A percentile compares a stretch with the other conserved stretches of the same genome.
These are phyloP conservation scores for Candida pseudofarinosa DNA, from an alignment of 805 yeast genomes.

Conservation along the genomic window DNA sequence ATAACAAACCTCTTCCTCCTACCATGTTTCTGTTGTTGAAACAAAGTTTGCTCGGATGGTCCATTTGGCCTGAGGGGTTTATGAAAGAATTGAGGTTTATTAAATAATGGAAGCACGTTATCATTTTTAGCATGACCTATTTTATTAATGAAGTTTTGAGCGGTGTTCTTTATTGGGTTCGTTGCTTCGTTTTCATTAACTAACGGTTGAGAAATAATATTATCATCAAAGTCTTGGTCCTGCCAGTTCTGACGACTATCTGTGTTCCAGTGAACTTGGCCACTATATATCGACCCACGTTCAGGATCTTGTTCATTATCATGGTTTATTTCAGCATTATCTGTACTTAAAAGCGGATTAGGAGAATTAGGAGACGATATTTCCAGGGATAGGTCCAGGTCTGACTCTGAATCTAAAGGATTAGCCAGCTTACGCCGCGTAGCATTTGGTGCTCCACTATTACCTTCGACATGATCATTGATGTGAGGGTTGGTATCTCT, in stretches of 20 bases:
- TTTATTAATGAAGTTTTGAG: neutral
- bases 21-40: constrained; percentile 8
- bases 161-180: neutral
- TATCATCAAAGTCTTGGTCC: neutral
- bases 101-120: constrained; percentile 15
- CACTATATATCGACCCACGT: neutral
- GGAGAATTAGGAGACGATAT: constrained; percentile 15
- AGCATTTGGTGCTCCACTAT: constrained; percentile 6
- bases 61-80: constrained; percentile 4
- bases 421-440: constrained; percentile 3
- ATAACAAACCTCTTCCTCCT: constrained; percentile 19
- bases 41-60: constrained; percentile 11
- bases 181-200: neutral
- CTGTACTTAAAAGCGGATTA: neutral
- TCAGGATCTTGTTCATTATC: neutral
- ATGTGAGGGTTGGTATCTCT: neutral
- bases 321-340: constrained; percentile 7
- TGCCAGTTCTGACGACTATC: neutral
- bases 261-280: constrained; percentile 6
- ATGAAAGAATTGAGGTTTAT: constrained; percentile 8
- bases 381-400: constrained; percentile 29
- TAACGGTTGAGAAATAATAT: neutral
- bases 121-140: neutral
- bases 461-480: neutral
- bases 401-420: constrained; percentile 30